Conservation (phyloP, 805 yeast genomes). For the Cyberlindnera americana region DNA sequence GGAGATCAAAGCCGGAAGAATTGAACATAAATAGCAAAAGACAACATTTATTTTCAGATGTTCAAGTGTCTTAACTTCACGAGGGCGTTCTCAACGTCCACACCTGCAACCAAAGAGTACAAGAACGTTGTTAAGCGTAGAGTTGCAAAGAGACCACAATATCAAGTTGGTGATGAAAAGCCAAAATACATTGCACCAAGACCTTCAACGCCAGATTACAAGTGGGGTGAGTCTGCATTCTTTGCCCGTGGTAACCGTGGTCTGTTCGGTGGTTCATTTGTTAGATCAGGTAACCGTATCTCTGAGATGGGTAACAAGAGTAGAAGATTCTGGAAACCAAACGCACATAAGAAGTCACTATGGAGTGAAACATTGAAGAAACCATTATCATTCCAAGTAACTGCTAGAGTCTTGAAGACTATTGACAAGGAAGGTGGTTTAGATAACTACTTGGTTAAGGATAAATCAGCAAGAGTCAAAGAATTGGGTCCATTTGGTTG, state of each 20-base stretch:
- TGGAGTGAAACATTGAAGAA: conserved; percentile 80
- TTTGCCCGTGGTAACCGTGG: conserved; percentile 88
- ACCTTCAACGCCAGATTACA: conserved; percentile 55
- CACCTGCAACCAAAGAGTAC: conserved; percentile 32
- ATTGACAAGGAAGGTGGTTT: conserved; percentile 93
- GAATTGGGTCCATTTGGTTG: conserved; percentile 93
- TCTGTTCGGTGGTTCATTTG: conserved; percentile 83
- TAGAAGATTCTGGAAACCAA: conserved; percentile 78
- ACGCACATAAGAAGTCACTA: conserved; percentile 66
- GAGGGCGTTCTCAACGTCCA: conserved; percentile 21
- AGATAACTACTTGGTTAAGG: conserved; percentile 83
- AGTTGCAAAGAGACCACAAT: conserved; percentile 40
- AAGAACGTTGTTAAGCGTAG: conserved; percentile 46
- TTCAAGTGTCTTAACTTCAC: conserved; percentile 16
- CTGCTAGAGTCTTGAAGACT: conserved; percentile 80
- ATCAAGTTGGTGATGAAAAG: conserved; percentile 50
- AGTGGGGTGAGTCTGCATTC: conserved; percentile 72
- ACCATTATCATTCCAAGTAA: conserved; percentile 53
- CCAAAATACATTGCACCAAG: conserved; percentile 45
- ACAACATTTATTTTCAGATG: too few species aligned
- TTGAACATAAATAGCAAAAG: too few species aligned
- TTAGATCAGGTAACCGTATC: conserved; percentile 71
- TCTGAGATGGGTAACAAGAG: conserved; percentile 73
- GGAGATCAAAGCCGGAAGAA: too few species aligned
- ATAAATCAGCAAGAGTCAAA: conserved; percentile 83